These are phyloP conservation scores for Brasenia schreberi DNA, from an alignment of 164 flowering plant genomes.

Conservation along the genomic window DNA sequence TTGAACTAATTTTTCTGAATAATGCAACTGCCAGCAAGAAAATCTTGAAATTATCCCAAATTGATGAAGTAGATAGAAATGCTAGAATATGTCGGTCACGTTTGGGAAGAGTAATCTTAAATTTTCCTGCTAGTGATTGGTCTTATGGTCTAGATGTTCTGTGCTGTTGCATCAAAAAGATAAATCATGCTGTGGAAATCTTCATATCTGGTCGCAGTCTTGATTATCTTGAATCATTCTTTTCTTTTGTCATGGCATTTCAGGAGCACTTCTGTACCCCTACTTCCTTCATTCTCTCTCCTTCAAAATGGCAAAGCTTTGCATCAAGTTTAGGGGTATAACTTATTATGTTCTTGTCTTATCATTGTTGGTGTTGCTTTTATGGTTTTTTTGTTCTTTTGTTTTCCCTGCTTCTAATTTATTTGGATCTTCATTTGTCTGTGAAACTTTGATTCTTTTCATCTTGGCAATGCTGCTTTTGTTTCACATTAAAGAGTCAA, in stretches of 20 bases:
- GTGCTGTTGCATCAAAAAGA: too few species aligned
- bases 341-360: slow-evolving; percentile 2
- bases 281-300: slow-evolving; percentile 37
- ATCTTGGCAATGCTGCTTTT: not conserved
- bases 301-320: slow-evolving; percentile 87
- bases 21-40: too few species aligned
- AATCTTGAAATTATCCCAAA: too few species aligned
- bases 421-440: not conserved
- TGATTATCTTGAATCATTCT: not conserved
- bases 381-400: not conserved
- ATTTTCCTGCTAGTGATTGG: too few species aligned
- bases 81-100: too few species aligned
- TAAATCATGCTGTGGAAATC: too few species aligned
- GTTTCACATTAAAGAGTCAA: too few species aligned
- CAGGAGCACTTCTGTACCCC: slow-evolving; percentile 91
- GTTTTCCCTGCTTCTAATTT: not conserved
- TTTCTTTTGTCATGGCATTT: slow-evolving; percentile 8
- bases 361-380: not conserved
- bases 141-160: too few species aligned
- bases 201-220: too few species aligned
- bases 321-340: slow-evolving; percentile 69
- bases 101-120: too few species aligned
- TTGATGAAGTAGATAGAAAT: too few species aligned
- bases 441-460: not conserved
- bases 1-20: too few species aligned